Evolutionary conservation across 2,329 filamentous ascomycete species (phyloP).

Genomic region (Coniella lustricola): DNA sequence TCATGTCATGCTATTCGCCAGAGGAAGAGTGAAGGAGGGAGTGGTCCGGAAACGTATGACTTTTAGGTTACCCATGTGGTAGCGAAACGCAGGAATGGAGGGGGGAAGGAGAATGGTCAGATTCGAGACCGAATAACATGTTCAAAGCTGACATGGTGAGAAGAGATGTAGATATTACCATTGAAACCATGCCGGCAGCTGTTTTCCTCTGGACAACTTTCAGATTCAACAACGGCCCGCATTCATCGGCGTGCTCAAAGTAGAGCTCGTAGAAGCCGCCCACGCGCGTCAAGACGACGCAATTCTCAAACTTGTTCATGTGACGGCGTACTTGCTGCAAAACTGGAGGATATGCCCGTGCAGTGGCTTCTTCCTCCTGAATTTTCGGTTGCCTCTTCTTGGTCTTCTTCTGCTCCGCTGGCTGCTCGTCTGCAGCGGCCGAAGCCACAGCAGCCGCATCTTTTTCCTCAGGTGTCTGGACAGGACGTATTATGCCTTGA

Average conservation of each 20-base stretch:
- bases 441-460: no score
- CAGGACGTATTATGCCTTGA: slow-evolving; percentile 40
- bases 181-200: slow-evolving; percentile 70
- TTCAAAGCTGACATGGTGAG: neutral
- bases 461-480: slow-evolving; percentile 19
- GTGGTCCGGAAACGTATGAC: no score
- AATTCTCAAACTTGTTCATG: slow-evolving; percentile 85
- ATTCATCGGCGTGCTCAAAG: slow-evolving; percentile 89
- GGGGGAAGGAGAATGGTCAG: neutral
- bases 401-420: no score
- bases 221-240: slow-evolving; percentile 76
- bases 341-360: slow-evolving; percentile 71
- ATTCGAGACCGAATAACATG: neutral
- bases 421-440: no score
- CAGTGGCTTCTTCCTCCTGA: slow-evolving; percentile 34
- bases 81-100: no score
- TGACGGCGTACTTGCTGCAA: slow-evolving; percentile 80
- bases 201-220: slow-evolving; percentile 80
- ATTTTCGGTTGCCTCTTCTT: neutral
- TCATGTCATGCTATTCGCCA: neutral
- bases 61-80: no score
- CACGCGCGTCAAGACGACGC: slow-evolving; percentile 83
- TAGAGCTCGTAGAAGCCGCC: slow-evolving; percentile 98
- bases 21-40: no score
- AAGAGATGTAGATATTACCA: slow-evolving; percentile 51